Percentiles rank a stretch among this genome's conserved stretches.
phyloP scores from a whole-genome alignment of 768 basidiomycete genomes.

The Tricholoma hemisulphureum region DNA sequence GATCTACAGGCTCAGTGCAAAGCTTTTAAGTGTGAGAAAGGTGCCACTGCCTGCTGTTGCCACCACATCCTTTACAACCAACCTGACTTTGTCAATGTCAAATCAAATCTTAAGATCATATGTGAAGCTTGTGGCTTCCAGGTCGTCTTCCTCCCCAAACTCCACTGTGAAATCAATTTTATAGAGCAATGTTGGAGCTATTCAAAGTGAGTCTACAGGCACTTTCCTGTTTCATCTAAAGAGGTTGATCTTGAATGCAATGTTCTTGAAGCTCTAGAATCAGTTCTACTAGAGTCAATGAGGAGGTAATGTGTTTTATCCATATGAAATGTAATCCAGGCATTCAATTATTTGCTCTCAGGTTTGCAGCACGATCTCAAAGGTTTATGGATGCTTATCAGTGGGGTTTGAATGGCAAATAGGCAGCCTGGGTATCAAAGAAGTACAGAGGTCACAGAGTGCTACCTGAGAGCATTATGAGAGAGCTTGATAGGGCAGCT shows the following conservation, averaged over 20 bases:
- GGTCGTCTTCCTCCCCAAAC: too few species aligned
- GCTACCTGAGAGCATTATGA: constrained; percentile 9
- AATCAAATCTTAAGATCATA: neutral
- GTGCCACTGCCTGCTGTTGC: too few species aligned
- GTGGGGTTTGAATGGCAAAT: constrained; percentile 16
- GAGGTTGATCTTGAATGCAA: constrained; percentile 10
- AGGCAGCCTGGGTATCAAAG: constrained; percentile 23
- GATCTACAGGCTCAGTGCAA: too few species aligned
- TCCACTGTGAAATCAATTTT: too few species aligned
- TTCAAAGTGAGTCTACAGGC: too few species aligned
- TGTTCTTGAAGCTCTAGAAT: neutral
- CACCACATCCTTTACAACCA: too few species aligned
- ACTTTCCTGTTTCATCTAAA: constrained; percentile 8
- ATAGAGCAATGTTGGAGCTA: too few species aligned
- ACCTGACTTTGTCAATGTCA: neutral
- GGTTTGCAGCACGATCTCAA: constrained; percentile 12
- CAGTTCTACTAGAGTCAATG: constrained; percentile 6
- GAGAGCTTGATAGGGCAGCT: neutral
- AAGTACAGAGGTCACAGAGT: constrained; percentile 19
- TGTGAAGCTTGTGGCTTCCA: neutral
- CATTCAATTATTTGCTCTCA: neutral
- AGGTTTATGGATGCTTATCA: constrained; percentile 20
- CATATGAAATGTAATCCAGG: neutral
- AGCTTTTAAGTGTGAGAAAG: too few species aligned
- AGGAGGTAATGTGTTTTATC: neutral